Evolutionary conservation across 345 rosid species (phyloP), one percentile per base, ranked within the genome.

Genomic region (Leavenworthia alabamica): DNA sequence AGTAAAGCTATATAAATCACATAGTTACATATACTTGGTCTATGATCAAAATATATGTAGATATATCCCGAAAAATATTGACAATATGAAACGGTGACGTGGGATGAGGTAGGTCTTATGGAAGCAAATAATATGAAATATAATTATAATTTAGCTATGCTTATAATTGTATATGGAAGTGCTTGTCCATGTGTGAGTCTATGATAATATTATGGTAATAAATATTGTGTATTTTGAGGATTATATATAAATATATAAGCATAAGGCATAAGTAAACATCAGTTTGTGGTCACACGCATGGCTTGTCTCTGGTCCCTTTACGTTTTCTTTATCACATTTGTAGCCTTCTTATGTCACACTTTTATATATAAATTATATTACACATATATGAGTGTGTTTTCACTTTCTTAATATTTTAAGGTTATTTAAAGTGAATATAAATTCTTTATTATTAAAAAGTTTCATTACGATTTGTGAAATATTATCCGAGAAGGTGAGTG

Each of bases 211-310:
- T 23, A 35, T n/a, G 22, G 2, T 20, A 20, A 32, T 31, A 14
- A 26, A 60, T 5, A 45, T 54, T 20, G 17, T 16, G 36, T 0
- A 14, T 37, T 49, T 13, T 7, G 12, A 20, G 6, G 41, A 32
- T 52, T 31, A 52, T 52, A 32, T 4, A 51, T 8, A 40, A 16
- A 57, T n/a, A 53, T 24, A 19, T 36, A 60, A 69, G 47, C 54
- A 68, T 17, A 71, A 64, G 54, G 43, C 50, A 71, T 57, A 50
- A 71, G 66, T 72, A 64, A 70, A 56, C 71, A 59, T 64, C 75
- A 58, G 43, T 68, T 68, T 67, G 80, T 83, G 84, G 86, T 79
- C 85, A 79, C 97, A 86, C 89, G 95, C 97, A 85, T 87, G 97
- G 92, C 61, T 66, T 74, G 77, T 73, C 68, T 74, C 71, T 78